phyloP scores from a whole-genome alignment of 2,329 filamentous ascomycete species.

The Fusarium papillatum region DNA sequence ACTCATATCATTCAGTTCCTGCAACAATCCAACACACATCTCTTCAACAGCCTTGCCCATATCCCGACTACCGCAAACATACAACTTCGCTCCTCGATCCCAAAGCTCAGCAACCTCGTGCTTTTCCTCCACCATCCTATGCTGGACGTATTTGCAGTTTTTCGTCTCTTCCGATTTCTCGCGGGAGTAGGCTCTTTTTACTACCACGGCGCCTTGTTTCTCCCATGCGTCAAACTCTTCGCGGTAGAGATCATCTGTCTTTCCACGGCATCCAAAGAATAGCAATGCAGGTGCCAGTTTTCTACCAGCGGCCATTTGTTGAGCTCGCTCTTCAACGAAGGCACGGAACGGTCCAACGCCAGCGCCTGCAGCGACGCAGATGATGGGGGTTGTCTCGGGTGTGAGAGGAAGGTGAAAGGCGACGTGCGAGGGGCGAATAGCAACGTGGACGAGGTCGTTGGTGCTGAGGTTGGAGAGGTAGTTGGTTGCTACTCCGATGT shows the following conservation, averaged over 20 bases:
- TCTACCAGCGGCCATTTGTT: slow-evolving; percentile 62
- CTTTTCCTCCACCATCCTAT: slow-evolving; percentile 11
- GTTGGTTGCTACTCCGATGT: slow-evolving; percentile 69
- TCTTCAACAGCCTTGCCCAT: slow-evolving; percentile 18
- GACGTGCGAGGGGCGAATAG: slow-evolving; percentile 53
- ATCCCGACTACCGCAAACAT: slow-evolving; percentile 17
- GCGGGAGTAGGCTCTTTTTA: slow-evolving; percentile 65
- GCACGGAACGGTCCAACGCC: slow-evolving; percentile 72
- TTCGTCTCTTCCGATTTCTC: slow-evolving; percentile 10
- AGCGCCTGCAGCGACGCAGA: slow-evolving; percentile 62
- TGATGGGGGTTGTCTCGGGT: slow-evolving; percentile 56
- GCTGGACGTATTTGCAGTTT: slow-evolving; percentile 20
- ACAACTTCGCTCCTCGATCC: slow-evolving; percentile 1
- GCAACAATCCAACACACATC: not conserved
- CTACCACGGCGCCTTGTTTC: slow-evolving; percentile 61
- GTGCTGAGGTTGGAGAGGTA: slow-evolving; percentile 64
- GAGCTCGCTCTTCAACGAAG: slow-evolving; percentile 70
- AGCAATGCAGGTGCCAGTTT: slow-evolving; percentile 67
- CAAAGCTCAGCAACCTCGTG: slow-evolving; percentile 1
- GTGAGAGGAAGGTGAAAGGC: slow-evolving; percentile 61
- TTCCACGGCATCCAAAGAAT: slow-evolving; percentile 62
- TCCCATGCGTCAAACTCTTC: slow-evolving; percentile 62
- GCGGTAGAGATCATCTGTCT: slow-evolving; percentile 60
- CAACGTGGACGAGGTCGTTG: slow-evolving; percentile 59
- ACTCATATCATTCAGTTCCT: not conserved